Percentiles rank a stretch among this genome's conserved stretches.
These are phyloP conservation scores for Skeletonema potamos DNA, from an alignment of 108 stramenopile genomes.

Conservation along the genomic window DNA sequence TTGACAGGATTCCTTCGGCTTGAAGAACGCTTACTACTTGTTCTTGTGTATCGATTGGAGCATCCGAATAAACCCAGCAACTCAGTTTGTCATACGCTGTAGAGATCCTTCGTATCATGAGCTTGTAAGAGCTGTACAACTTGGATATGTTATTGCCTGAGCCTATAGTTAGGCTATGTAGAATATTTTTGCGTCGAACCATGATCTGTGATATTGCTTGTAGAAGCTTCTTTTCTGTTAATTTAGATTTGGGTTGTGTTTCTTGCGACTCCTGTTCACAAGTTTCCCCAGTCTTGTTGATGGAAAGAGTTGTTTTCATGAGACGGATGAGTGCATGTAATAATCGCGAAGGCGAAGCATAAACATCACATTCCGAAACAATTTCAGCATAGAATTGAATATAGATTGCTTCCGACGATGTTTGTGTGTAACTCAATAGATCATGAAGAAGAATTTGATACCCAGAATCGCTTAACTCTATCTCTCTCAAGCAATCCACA, in stretches of 20 bases:
- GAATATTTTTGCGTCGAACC: slow-evolving; percentile 29
- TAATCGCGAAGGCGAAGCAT: slow-evolving; percentile 9
- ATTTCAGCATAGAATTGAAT: slow-evolving; percentile 39
- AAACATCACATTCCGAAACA: slow-evolving; percentile 32
- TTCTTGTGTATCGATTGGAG: background rate
- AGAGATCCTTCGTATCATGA: slow-evolving; percentile 13
- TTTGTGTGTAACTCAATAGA: background rate
- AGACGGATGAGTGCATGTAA: slow-evolving; percentile 9
- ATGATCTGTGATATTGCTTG: slow-evolving; percentile 24
- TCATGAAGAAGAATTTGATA: slow-evolving; percentile 10
- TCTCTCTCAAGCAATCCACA: slow-evolving; percentile 18
- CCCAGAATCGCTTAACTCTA: background rate
- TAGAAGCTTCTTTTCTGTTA: background rate
- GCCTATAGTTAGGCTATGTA: slow-evolving; percentile 10
- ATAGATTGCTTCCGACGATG: background rate
- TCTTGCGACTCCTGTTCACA: background rate
- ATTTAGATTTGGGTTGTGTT: background rate
- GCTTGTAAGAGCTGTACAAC: slow-evolving; percentile 2
- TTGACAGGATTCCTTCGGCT: slow-evolving; percentile 13
- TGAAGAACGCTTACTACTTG: slow-evolving; percentile 20
- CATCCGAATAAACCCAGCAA: slow-evolving; percentile 21
- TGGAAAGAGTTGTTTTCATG: slow-evolving; percentile 20
- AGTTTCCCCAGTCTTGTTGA: background rate
- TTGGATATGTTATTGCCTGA: background rate
- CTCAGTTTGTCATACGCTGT: slow-evolving; percentile 10